phyloP scores from a whole-genome alignment of 2,329 filamentous ascomycete species.

The Xylariaceae sp. region DNA sequence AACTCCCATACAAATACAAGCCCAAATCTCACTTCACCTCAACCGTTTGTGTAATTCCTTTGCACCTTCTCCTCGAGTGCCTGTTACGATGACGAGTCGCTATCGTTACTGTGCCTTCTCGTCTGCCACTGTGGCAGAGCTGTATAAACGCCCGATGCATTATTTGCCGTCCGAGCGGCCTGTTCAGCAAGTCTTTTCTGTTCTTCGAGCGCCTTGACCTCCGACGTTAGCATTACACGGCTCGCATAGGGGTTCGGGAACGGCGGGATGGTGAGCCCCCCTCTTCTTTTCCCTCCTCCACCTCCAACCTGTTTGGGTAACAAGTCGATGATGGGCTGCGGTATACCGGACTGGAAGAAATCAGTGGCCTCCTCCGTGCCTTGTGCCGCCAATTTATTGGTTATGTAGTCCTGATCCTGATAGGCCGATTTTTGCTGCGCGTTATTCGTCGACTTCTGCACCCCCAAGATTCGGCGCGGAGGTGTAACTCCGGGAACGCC shows the following conservation, averaged over 20 bases:
- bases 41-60: too few species aligned
- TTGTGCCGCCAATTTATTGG: conserved; percentile 6
- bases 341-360: not conserved
- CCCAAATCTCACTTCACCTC: not conserved
- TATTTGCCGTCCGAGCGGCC: too few species aligned
- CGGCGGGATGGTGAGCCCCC: not conserved
- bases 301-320: not conserved
- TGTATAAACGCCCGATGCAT: not conserved
- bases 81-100: too few species aligned
- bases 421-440: not conserved
- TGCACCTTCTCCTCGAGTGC: too few species aligned
- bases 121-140: conserved; percentile 6
- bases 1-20: too few species aligned
- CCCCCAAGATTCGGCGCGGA: too few species aligned
- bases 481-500: conserved; percentile 7
- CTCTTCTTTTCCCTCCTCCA: not conserved
- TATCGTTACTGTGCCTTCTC: not conserved
- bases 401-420: not conserved
- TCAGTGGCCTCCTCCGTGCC: not conserved
- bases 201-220: conserved; percentile 17
- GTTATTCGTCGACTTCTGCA: not conserved
- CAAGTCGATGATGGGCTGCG: conserved; percentile 5
- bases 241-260: conserved; percentile 27
- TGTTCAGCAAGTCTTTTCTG: not conserved
- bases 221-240: conserved; percentile 16